Evolutionary conservation across 2,329 filamentous ascomycete species (phyloP), one percentile per base, ranked within the genome.

Genomic region (Escovopsis sp.): DNA sequence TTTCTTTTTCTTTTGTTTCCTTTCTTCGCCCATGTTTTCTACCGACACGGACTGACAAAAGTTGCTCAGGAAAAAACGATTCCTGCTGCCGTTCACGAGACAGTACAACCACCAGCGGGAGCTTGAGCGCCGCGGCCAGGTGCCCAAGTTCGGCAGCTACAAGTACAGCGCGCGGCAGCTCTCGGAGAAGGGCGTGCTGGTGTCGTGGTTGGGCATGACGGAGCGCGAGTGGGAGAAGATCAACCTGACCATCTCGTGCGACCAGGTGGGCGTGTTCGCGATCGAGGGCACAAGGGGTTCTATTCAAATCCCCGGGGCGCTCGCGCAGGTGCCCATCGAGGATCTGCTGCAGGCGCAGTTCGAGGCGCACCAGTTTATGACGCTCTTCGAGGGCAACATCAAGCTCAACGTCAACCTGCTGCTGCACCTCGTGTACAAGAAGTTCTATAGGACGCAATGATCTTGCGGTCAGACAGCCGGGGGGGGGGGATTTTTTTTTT

Each of bases 51-150:
- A 15, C 15, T 15, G 15, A 15, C 15, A 15, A 15, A 2, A 15
- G 15, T 18, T n/a, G 26, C n/a, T 53, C 52, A 80, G 82, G 48
- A 93, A 93, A 67, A 94, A 93, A 62, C 77, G 83, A 42, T 95
- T 95, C 70, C 73, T 95, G 43, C 75, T 98, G 60, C 91, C 91
- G 12, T 98, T 98, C 61, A 95, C 89, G 23, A 94, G 94, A 57
- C 91, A 98, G 62, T 98, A 94, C 76, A 94, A 95, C 62, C 91
- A 98, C 64, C 87, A 96, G 66, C 82, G 87, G 50, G 91, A 98
- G 65, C 79, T 98, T 30, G 86, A 95, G 58, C 82, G 86, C 45
- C 82, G 83, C 7, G 91, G 91, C 26, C 85, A 89, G 40, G 85
- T 94, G 42, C 93, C 94, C 61, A 94, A 94, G 60, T 98, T 98